These are phyloP conservation scores for Pseudoperonospora humuli DNA, from an alignment of 352 stramenopile genomes.

Conservation along the genomic window DNA sequence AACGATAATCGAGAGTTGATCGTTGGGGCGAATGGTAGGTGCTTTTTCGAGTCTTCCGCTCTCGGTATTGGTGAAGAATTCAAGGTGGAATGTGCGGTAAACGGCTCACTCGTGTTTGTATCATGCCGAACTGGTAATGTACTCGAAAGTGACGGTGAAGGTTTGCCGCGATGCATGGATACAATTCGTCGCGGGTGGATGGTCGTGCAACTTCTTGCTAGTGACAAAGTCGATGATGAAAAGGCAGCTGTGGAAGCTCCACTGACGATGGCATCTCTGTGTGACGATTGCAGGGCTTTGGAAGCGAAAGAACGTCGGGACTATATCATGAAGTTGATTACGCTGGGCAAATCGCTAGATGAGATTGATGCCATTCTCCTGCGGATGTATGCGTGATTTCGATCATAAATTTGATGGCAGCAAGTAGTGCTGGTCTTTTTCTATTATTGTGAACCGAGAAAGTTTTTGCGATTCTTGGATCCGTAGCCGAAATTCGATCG, in stretches of 20 bases:
- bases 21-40: slow-evolving; percentile 15
- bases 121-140: slow-evolving; percentile 15
- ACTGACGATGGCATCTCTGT: not conserved
- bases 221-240: not conserved
- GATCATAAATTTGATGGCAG: too few relatives aligned
- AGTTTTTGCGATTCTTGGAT: too few relatives aligned
- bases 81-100: slow-evolving; percentile 7
- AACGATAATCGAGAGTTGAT: slow-evolving; percentile 11
- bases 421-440: not conserved
- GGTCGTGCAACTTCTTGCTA: slow-evolving; percentile 3
- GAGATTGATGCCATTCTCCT: slow-evolving; percentile 18
- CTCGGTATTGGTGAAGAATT: slow-evolving; percentile 20
- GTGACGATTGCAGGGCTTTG: slow-evolving; percentile 1
- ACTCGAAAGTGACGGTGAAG: slow-evolving; percentile 11
- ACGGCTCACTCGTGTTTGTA: slow-evolving; percentile 14
- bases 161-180: slow-evolving; percentile 15
- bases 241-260: not conserved
- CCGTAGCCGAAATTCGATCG: too few relatives aligned
- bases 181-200: slow-evolving; percentile 16
- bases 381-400: slow-evolving; percentile 21
- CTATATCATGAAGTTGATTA: slow-evolving; percentile 18
- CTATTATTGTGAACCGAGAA: too few relatives aligned
- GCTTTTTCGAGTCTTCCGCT: slow-evolving; percentile 16
- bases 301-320: slow-evolving; percentile 13
- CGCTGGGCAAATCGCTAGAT: slow-evolving; percentile 17